Conservation (phyloP, 2,329 filamentous ascomycete species). For the Seiridium cupressi region DNA sequence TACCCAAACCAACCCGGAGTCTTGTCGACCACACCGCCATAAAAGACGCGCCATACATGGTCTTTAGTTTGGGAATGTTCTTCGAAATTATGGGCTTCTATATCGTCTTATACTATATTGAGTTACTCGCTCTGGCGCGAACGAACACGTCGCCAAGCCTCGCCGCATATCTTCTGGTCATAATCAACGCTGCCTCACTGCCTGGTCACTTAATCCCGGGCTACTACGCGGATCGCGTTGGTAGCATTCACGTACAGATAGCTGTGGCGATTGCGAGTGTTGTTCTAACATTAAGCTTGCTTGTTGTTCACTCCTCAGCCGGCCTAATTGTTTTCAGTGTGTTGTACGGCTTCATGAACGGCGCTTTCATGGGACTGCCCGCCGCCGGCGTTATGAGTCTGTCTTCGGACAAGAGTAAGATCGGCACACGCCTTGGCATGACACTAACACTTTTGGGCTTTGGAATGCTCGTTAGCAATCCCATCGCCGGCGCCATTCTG, state of each 20-base stretch:
- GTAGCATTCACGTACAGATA: slow-evolving; percentile 27
- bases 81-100: slow-evolving; percentile 33
- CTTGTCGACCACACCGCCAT: slow-evolving; percentile 26
- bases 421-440: slow-evolving; percentile 43
- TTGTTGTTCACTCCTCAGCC: slow-evolving; percentile 18
- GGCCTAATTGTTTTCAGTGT: slow-evolving; percentile 26
- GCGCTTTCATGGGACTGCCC: slow-evolving; percentile 29
- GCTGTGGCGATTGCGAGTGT: slow-evolving; percentile 22
- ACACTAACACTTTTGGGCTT: slow-evolving; percentile 35
- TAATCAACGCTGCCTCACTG: slow-evolving; percentile 34
- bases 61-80: slow-evolving; percentile 21
- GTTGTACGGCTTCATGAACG: slow-evolving; percentile 34
- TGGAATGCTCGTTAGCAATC: slow-evolving; percentile 49
- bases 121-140: slow-evolving; percentile 15
- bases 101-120: slow-evolving; percentile 33
- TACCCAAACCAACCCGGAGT: slow-evolving; percentile 16
- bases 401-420: slow-evolving; percentile 16
- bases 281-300: slow-evolving; percentile 28
- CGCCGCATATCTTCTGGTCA: slow-evolving; percentile 28
- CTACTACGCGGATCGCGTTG: slow-evolving; percentile 29
- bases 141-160: slow-evolving; percentile 9
- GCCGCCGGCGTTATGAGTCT: slow-evolving; percentile 23
- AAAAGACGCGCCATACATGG: slow-evolving; percentile 25
- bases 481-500: slow-evolving; percentile 48
- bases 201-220: slow-evolving; percentile 35